A percentile compares a stretch with the other conserved stretches of the same genome.
Conservation (phyloP, 306 rosid species). For the Vigna angularis region DNA sequence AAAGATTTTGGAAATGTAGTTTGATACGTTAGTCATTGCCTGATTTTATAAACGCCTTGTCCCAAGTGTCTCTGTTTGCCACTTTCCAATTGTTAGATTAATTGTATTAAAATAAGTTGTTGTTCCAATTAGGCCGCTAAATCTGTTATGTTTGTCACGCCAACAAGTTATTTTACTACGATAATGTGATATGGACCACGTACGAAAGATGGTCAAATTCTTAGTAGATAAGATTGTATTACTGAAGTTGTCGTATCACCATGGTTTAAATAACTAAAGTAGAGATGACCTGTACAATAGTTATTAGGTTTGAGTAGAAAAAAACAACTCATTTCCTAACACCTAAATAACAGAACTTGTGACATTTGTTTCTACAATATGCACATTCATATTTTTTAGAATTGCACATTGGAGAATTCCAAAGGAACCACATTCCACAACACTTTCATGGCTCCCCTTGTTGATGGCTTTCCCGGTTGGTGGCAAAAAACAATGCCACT, state of each 20-base stretch:
- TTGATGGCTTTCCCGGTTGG: no score
- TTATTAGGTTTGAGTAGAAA: no score
- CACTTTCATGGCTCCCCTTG: no score
- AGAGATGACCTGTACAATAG: no score
- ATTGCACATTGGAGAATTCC: no score
- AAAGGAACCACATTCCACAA: no score
- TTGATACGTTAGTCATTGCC: not conserved
- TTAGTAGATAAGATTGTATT: not conserved
- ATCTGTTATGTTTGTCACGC: not conserved
- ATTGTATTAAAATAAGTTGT: not conserved
- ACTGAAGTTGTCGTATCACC: not conserved
- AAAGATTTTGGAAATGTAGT: not conserved
- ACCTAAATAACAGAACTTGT: not conserved
- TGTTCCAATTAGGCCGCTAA: not conserved
- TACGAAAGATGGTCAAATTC: not conserved
- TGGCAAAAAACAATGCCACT: no score
- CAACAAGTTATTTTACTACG: not conserved
- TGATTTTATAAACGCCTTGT: not conserved
- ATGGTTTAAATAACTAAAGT: not conserved
- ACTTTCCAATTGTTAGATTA: not conserved
- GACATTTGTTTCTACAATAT: no score
- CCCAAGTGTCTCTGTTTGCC: not conserved
- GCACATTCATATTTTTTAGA: no score
- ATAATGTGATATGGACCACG: not conserved
- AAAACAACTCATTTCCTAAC: not conserved